Conservation (phyloP, 2,329 filamentous ascomycete genomes). For the Arachnomyces sp. region DNA sequence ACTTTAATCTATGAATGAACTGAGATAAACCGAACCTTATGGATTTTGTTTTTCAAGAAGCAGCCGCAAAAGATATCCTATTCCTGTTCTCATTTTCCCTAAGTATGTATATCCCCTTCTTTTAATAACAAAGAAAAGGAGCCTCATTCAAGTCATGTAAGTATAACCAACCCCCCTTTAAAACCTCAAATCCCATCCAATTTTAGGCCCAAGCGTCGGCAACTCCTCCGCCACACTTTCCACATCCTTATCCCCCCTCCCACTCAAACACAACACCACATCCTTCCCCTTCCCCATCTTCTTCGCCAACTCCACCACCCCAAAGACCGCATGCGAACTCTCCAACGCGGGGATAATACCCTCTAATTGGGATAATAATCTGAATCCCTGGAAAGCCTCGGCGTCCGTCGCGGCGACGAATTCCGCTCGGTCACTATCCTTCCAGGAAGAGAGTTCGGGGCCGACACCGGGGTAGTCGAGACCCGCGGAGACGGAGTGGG, state of each 20-base stretch:
- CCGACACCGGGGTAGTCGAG: slow-evolving; percentile 97
- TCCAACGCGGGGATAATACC: slow-evolving; percentile 96
- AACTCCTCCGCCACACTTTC: slow-evolving; percentile 95
- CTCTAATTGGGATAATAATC: slow-evolving; percentile 75
- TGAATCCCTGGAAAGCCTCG: slow-evolving; percentile 81
- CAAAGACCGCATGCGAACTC: slow-evolving; percentile 85
- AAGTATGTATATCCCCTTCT: too few species aligned
- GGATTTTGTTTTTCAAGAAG: too few species aligned
- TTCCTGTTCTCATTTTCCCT: too few species aligned
- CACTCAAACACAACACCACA: slow-evolving; percentile 87
- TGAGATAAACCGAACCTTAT: too few species aligned
- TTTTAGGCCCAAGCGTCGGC: slow-evolving; percentile 78
- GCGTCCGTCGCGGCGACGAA: slow-evolving; percentile 90
- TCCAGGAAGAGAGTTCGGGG: slow-evolving; percentile 86
- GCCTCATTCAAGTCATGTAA: too few species aligned
- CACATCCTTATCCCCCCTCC: slow-evolving; percentile 95
- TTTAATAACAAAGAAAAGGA: too few species aligned
- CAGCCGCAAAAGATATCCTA: neutral
- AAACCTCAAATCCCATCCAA: slow-evolving; percentile 63
- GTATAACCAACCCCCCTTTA: slow-evolving; percentile 20
- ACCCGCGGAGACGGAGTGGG: slow-evolving; percentile 92
- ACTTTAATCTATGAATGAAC: too few species aligned
- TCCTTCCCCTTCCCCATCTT: slow-evolving; percentile 83
- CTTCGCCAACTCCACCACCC: slow-evolving; percentile 84
- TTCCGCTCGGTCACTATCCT: slow-evolving; percentile 76